Evolutionary conservation across 129 eudicot species (phyloP).

Genomic region (Mikania micrantha): DNA sequence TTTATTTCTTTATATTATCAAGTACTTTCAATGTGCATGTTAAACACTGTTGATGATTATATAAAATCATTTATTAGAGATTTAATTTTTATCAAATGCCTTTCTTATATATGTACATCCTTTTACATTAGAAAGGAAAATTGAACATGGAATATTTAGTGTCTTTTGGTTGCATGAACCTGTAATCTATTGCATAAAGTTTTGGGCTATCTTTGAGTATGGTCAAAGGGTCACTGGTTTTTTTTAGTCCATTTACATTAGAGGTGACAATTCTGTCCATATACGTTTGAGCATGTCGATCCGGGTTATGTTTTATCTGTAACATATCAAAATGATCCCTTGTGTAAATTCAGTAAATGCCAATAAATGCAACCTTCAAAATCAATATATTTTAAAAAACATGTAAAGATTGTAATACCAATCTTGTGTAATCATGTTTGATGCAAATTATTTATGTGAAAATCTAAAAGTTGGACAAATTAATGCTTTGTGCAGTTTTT

Average conservation of each 20-base stretch:
- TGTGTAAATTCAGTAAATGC: background rate
- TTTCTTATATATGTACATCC: background rate
- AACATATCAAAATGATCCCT: background rate
- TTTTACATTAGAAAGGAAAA: background rate
- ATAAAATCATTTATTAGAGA: background rate
- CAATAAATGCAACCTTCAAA: background rate
- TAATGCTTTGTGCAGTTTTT: no score
- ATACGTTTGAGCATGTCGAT: background rate
- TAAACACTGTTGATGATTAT: background rate
- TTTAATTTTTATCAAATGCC: background rate
- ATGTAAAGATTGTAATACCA: background rate
- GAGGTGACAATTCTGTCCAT: background rate
- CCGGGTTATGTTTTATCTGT: background rate
- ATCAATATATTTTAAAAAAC: background rate
- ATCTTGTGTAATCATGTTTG: background rate
- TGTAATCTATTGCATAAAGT: background rate
- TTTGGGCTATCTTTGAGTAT: background rate
- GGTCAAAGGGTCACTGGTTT: background rate
- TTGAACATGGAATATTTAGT: background rate
- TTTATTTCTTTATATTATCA: background rate
- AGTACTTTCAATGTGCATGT: background rate
- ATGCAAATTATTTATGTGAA: background rate
- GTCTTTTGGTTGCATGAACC: background rate
- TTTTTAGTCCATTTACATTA: background rate
- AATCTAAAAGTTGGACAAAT: background rate